Evolutionary conservation across 2,329 filamentous ascomycete species (phyloP).

Genomic region (Atkinsonella hypoxylon): DNA sequence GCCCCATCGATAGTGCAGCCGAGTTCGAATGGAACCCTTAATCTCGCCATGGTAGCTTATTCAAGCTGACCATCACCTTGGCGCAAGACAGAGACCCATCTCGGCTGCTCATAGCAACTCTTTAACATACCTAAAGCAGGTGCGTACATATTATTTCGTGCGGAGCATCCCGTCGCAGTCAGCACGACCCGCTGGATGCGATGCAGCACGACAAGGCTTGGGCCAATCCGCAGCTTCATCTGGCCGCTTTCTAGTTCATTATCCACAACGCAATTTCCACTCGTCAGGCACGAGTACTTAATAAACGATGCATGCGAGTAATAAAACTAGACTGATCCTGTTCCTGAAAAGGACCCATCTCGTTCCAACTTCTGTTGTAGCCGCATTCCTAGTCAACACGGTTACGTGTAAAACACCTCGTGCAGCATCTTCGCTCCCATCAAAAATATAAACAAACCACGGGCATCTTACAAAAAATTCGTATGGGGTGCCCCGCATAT

Average conservation of each 20-base stretch:
- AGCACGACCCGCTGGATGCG: too few species aligned
- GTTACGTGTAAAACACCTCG: not conserved
- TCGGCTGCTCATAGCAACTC: too few species aligned
- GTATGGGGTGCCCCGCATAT: not conserved
- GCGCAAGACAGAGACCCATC: too few species aligned
- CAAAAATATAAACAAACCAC: not conserved
- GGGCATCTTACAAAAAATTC: not conserved
- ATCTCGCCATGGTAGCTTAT: too few species aligned
- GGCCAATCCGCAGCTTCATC: not conserved
- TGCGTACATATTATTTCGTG: too few species aligned
- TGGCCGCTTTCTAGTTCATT: too few species aligned
- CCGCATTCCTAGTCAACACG: not conserved
- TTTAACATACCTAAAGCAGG: too few species aligned
- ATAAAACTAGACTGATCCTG: too few species aligned
- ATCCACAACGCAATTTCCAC: slow-evolving; percentile 1
- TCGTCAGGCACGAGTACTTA: not conserved
- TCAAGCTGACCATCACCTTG: too few species aligned
- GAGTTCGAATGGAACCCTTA: too few species aligned
- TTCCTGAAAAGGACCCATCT: not conserved
- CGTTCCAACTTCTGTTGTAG: not conserved
- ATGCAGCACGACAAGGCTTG: not conserved
- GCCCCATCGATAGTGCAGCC: too few species aligned
- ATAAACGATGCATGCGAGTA: not conserved
- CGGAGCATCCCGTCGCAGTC: too few species aligned
- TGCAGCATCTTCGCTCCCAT: not conserved